phyloP scores from a whole-genome alignment of 2,329 filamentous ascomycete species.

The Fusarium illudens region DNA sequence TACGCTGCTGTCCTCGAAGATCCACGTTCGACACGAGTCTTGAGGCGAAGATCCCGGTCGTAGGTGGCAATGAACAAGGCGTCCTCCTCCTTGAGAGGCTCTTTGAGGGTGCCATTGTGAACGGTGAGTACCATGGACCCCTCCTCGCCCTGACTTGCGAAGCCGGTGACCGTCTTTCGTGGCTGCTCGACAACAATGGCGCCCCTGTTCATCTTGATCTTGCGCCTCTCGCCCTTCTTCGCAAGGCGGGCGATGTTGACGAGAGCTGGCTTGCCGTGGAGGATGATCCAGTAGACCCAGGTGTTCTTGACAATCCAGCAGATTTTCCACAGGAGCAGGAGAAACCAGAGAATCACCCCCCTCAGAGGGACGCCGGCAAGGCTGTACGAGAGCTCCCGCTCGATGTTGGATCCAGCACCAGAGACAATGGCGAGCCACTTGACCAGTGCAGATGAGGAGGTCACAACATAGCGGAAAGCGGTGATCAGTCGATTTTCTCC shows the following conservation, averaged over 20 bases:
- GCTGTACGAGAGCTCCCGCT: constrained; percentile 20
- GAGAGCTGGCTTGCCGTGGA: constrained; percentile 15
- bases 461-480: background rate
- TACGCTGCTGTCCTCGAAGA: constrained; percentile 4
- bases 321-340: constrained; percentile 10
- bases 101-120: constrained; percentile 10
- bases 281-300: constrained; percentile 27
- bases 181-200: constrained; percentile 17
- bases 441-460: constrained; percentile 1
- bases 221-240: constrained; percentile 20
- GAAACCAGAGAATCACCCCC: background rate
- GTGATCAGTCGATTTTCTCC: background rate
- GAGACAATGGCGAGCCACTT: constrained; percentile 27
- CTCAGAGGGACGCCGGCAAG: background rate
- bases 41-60: constrained; percentile 17
- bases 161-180: constrained; percentile 19
- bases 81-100: constrained; percentile 2
- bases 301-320: constrained; percentile 21
- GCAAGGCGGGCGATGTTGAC: constrained; percentile 21
- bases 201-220: constrained; percentile 13
- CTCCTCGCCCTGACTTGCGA: constrained; percentile 6
- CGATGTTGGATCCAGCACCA: constrained; percentile 19
- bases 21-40: background rate
- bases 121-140: constrained; percentile 18
- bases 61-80: constrained; percentile 14